Percentiles rank a stretch among this genome's conserved stretches.
phyloP scores from a whole-genome alignment of 2,329 filamentous ascomycete genomes.

The Gremmenia infestans region DNA sequence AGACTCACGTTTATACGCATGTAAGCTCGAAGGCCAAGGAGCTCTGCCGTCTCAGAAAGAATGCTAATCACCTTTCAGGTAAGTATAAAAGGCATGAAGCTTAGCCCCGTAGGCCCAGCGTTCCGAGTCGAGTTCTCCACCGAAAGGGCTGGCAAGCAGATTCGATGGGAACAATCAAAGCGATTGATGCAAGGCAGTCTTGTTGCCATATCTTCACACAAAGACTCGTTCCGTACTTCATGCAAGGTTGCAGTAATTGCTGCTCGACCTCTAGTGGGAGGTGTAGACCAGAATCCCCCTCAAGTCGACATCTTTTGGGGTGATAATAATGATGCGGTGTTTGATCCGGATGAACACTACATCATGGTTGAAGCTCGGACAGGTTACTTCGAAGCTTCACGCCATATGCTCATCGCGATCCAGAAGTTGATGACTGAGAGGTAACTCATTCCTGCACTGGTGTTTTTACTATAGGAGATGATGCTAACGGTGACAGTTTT shows the following conservation, averaged over 20 bases:
- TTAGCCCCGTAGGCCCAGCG: constrained; percentile 58
- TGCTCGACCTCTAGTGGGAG: constrained; percentile 56
- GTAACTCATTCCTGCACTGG: constrained; percentile 15
- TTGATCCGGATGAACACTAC: constrained; percentile 59
- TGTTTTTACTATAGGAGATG: neutral
- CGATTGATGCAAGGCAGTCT: constrained; percentile 49
- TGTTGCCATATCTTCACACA: constrained; percentile 46
- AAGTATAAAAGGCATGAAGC: constrained; percentile 58
- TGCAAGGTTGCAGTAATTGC: constrained; percentile 71
- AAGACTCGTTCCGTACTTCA: constrained; percentile 57
- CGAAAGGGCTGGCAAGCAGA: constrained; percentile 56
- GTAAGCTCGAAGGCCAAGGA: constrained; percentile 37
- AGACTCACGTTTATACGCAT: constrained; percentile 64
- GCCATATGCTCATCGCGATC: constrained; percentile 67
- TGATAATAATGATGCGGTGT: constrained; percentile 50
- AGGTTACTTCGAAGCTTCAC: constrained; percentile 72
- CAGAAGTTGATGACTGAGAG: constrained; percentile 44
- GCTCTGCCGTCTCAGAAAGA: neutral
- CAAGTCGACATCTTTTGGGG: constrained; percentile 74
- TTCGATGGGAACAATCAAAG: constrained; percentile 57
- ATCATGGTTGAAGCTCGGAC: constrained; percentile 73
- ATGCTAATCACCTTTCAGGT: constrained; percentile 44
- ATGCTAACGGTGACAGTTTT: constrained; percentile 39
- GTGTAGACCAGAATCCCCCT: constrained; percentile 61
- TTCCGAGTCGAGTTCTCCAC: constrained; percentile 68